phyloP scores from a whole-genome alignment of 78 protist genomes.

The Creolimax fragrantissima region DNA sequence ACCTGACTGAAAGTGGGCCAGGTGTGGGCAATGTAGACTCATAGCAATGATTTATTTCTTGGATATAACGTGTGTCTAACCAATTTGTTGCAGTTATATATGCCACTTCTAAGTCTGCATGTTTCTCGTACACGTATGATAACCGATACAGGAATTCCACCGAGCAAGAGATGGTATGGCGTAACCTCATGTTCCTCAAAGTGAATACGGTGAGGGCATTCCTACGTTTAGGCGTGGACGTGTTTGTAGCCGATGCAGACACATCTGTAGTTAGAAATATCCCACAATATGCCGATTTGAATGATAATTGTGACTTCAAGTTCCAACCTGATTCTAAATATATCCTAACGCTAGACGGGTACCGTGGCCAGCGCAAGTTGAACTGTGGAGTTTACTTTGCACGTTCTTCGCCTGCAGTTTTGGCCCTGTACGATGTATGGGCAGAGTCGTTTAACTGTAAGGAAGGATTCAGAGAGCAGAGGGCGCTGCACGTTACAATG shows the following conservation, averaged over 20 bases:
- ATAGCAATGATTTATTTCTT: too few species aligned
- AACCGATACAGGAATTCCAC: too few species aligned
- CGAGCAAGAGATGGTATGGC: background rate
- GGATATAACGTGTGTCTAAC: too few species aligned
- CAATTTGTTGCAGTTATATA: too few species aligned
- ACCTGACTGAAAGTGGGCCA: too few species aligned
- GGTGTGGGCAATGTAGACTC: too few species aligned
- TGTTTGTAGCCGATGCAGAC: background rate
- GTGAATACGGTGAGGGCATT: too few species aligned
- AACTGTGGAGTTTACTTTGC: background rate
- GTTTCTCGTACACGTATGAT: too few species aligned
- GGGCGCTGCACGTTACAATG: background rate
- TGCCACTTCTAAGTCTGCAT: too few species aligned
- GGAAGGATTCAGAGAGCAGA: background rate
- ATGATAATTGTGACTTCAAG: background rate
- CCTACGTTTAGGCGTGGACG: background rate
- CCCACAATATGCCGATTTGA: background rate
- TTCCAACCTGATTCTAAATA: background rate
- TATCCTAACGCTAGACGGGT: background rate
- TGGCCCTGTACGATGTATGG: background rate
- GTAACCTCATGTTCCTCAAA: background rate
- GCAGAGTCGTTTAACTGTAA: background rate
- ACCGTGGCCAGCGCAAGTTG: background rate
- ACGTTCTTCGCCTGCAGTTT: background rate
- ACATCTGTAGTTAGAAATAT: background rate